Conservation (phyloP, 2,329 filamentous ascomycete genomes). For the Aspergillus candidus region DNA sequence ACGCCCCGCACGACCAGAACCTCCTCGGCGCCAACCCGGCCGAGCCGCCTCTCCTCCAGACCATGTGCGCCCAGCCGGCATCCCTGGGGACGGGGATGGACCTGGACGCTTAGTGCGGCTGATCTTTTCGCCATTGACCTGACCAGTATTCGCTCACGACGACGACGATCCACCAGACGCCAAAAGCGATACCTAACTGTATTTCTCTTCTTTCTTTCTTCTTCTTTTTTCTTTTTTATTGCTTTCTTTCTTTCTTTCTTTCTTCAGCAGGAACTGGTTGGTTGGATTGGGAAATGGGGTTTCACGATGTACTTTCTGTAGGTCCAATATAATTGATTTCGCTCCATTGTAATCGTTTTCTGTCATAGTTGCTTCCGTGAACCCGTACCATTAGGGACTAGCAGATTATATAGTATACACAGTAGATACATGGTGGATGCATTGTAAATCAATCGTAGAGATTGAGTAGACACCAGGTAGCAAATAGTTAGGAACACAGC, state of each 20-base stretch:
- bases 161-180: not conserved
- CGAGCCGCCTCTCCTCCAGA: constrained; percentile 29
- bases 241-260: constrained; percentile 1
- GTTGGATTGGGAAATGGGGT: too few relatives aligned
- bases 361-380: too few relatives aligned
- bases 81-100: constrained; percentile 35
- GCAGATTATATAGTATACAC: too few relatives aligned
- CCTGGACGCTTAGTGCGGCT: constrained; percentile 28
- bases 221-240: constrained; percentile 1
- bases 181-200: constrained; percentile 3
- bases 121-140: not conserved
- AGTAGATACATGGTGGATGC: too few relatives aligned
- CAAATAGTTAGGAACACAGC: too few relatives aligned
- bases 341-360: too few relatives aligned
- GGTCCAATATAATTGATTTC: too few relatives aligned
- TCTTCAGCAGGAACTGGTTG: too few relatives aligned
- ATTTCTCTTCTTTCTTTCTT: constrained; percentile 2
- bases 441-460: too few relatives aligned
- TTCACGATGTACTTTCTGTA: too few relatives aligned
- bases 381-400: too few relatives aligned
- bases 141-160: not conserved
- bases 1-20: constrained; percentile 14
- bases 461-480: too few relatives aligned
- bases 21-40: constrained; percentile 16
- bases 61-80: constrained; percentile 22